Conservation (phyloP, 148 eudicot genomes). For the Heliamphora exappendiculata region DNA sequence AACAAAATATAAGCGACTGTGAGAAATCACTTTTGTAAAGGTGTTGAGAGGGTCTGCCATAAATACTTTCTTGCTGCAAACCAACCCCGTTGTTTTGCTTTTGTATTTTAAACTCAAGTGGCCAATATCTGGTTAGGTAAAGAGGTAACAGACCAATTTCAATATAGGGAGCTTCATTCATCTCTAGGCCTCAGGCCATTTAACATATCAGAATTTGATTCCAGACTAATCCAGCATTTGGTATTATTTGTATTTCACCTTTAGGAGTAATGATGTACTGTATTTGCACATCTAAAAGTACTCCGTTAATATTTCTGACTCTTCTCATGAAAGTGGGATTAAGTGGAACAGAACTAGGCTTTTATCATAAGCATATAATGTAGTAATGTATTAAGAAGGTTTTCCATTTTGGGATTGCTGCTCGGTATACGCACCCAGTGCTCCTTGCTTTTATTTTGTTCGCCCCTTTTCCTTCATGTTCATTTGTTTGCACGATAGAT, state of each 20-base stretch:
- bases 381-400: not conserved
- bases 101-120: not conserved
- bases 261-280: not conserved
- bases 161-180: not conserved
- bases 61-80: not conserved
- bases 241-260: not conserved
- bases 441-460: conserved; percentile 4
- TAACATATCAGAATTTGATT: not conserved
- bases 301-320: not conserved
- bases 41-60: not conserved
- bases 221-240: not conserved
- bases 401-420: not conserved
- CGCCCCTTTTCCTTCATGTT: not conserved
- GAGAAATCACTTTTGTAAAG: too few relatives aligned
- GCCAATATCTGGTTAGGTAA: not conserved
- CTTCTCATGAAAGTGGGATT: not conserved
- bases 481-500: conserved; percentile 1
- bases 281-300: not conserved
- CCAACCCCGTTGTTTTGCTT: not conserved
- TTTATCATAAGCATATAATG: not conserved
- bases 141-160: not conserved
- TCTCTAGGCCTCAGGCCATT: not conserved
- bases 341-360: not conserved
- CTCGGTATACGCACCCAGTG: not conserved
- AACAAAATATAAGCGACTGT: too few relatives aligned